Conservation (phyloP, 2,329 filamentous ascomycete genomes). For the Cercospora sp. region DNA sequence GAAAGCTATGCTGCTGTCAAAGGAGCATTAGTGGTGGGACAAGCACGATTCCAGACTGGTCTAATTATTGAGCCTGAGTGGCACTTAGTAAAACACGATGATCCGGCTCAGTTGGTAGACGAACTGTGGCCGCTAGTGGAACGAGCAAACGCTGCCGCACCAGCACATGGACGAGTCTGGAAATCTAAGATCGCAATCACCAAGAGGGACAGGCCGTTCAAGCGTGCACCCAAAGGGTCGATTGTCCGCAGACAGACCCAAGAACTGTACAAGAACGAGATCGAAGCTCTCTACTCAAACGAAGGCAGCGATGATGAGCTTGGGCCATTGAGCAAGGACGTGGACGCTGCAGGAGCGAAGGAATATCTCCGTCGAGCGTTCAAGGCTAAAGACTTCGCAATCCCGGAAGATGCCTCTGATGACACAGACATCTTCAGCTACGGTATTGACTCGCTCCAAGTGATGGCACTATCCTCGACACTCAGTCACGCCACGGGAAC, state of each 20-base stretch:
- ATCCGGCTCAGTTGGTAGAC: conserved; percentile 20
- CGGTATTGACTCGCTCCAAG: conserved; percentile 40
- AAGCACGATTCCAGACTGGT: conserved; percentile 36
- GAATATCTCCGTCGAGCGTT: conserved; percentile 20
- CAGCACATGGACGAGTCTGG: conserved; percentile 44
- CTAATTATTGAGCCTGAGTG: conserved; percentile 37
- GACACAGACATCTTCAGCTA: conserved; percentile 39
- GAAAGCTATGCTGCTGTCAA: conserved; percentile 33
- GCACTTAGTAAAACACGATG: conserved; percentile 22
- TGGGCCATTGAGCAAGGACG: conserved; percentile 11
- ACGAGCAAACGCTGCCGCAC: conserved; percentile 19
- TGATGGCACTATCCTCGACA: conserved; percentile 32
- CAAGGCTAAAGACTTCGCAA: conserved; percentile 20
- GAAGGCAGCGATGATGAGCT: conserved; percentile 23
- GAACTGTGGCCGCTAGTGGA: conserved; percentile 24
- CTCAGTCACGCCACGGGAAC: conserved; percentile 28
- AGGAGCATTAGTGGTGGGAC: conserved; percentile 39
- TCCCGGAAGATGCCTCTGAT: conserved; percentile 24
- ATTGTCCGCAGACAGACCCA: conserved; percentile 20
- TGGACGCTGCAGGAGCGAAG: conserved; percentile 26
- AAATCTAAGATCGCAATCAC: conserved; percentile 48
- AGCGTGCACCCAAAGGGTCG: conserved; percentile 22
- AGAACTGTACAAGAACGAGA: conserved; percentile 47
- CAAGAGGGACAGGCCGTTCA: conserved; percentile 49
- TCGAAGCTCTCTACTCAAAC: conserved; percentile 48